phyloP scores from a whole-genome alignment of 1,139 yeast species.

The Protomyces gravidus region DNA sequence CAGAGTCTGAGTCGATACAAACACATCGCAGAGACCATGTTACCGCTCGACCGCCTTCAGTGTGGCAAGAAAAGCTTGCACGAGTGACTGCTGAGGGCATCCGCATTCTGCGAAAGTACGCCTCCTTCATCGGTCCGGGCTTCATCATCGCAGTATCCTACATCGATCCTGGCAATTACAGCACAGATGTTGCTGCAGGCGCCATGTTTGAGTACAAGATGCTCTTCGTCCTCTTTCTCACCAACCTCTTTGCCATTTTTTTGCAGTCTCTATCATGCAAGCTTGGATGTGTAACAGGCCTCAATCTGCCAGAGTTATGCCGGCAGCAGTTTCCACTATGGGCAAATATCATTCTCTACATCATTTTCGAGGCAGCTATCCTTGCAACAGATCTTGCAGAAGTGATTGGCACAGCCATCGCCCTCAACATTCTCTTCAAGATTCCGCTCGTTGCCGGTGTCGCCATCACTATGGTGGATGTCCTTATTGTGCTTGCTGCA shows the following conservation, averaged over 20 bases:
- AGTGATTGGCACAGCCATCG: constrained; percentile 89
- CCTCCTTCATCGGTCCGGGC: constrained; percentile 67
- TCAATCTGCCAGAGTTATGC: constrained; percentile 80
- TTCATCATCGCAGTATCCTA: constrained; percentile 92
- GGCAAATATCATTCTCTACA: constrained; percentile 59
- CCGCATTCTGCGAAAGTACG: constrained; percentile 5
- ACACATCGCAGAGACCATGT: background rate
- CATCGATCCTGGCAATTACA: constrained; percentile 96
- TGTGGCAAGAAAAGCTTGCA: background rate
- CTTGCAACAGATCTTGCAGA: constrained; percentile 92
- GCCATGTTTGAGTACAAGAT: constrained; percentile 80
- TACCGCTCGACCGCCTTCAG: background rate
- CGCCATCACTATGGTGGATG: constrained; percentile 75
- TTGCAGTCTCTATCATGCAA: constrained; percentile 79
- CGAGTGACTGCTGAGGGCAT: background rate
- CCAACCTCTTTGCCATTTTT: constrained; percentile 82
- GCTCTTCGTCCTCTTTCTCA: constrained; percentile 70
- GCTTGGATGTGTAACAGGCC: constrained; percentile 85
- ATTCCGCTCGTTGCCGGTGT: constrained; percentile 80
- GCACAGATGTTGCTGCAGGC: constrained; percentile 92
- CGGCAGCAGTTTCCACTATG: constrained; percentile 63
- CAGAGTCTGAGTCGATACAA: background rate
- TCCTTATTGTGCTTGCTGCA: constrained; percentile 75
- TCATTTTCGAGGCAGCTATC: constrained; percentile 80
- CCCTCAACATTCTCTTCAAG: constrained; percentile 71